Evolutionary conservation across 805 yeast genomes (phyloP).

Genomic region (Pichia kluyveri): DNA sequence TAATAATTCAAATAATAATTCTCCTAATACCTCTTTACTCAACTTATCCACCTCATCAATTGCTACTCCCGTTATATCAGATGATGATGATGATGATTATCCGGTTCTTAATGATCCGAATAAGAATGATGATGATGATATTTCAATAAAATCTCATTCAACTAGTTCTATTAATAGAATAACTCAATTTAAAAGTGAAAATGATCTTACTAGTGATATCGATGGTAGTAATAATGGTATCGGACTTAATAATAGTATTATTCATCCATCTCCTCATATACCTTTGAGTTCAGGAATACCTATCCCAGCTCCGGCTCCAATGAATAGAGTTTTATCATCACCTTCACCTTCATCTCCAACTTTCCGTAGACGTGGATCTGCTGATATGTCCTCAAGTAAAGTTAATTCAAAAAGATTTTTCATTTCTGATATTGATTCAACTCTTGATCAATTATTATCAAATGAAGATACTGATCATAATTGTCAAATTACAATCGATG

Average conservation of each 20-base stretch:
- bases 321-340: not conserved
- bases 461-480: slow-evolving; percentile 82
- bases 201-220: too few species aligned
- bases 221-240: too few species aligned
- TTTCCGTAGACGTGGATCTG: slow-evolving; percentile 41
- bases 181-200: not conserved
- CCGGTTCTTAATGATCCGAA: not conserved
- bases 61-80: slow-evolving; percentile 10
- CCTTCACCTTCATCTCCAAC: slow-evolving; percentile 10
- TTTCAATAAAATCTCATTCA: slow-evolving; percentile 9
- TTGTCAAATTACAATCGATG: slow-evolving; percentile 79
- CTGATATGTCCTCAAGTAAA: slow-evolving; percentile 36
- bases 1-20: not conserved
- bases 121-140: not conserved
- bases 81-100: slow-evolving; percentile 6
- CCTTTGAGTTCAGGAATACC: not conserved
- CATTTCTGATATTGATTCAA: slow-evolving; percentile 65
- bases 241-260: not conserved
- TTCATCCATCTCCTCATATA: not conserved
- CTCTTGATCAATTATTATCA: slow-evolving; percentile 57
- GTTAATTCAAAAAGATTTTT: slow-evolving; percentile 42
- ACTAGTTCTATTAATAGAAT: slow-evolving; percentile 6
- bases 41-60: slow-evolving; percentile 4
- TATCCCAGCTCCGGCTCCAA: not conserved
- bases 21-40: not conserved